phyloP scores from a whole-genome alignment of 1,139 yeast species.

The Diutina mesorugosa region DNA sequence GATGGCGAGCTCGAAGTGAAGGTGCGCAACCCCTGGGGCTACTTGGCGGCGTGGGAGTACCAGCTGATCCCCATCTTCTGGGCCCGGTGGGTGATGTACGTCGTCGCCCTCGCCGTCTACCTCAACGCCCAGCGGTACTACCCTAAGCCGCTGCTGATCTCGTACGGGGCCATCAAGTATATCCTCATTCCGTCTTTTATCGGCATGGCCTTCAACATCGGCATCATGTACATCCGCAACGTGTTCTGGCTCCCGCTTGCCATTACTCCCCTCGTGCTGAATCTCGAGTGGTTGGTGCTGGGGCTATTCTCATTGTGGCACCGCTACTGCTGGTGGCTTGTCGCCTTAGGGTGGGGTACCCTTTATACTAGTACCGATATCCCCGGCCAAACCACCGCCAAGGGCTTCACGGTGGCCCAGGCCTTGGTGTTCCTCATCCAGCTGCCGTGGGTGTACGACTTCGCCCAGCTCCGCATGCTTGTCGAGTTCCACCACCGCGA shows the following conservation, averaged over 20 bases:
- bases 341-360: neutral
- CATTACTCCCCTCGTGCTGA: neutral
- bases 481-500: neutral
- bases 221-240: neutral
- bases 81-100: neutral
- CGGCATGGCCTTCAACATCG: neutral
- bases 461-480: neutral
- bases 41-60: neutral
- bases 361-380: neutral
- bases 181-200: neutral
- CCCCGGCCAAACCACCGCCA: neutral
- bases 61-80: constrained; percentile 1
- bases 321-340: neutral
- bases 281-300: neutral
- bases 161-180: neutral
- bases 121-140: neutral
- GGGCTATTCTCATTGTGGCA: neutral
- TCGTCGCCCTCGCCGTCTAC: neutral
- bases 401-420: neutral
- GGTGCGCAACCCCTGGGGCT: neutral
- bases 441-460: neutral
- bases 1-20: neutral
- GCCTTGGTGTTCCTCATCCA: neutral
- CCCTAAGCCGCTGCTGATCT: neutral
- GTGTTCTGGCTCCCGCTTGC: neutral